Percentiles rank a stretch among this genome's conserved stretches.
Evolutionary conservation across 345 rosid species (phyloP).

Genomic region (Ceriops zippeliana): DNA sequence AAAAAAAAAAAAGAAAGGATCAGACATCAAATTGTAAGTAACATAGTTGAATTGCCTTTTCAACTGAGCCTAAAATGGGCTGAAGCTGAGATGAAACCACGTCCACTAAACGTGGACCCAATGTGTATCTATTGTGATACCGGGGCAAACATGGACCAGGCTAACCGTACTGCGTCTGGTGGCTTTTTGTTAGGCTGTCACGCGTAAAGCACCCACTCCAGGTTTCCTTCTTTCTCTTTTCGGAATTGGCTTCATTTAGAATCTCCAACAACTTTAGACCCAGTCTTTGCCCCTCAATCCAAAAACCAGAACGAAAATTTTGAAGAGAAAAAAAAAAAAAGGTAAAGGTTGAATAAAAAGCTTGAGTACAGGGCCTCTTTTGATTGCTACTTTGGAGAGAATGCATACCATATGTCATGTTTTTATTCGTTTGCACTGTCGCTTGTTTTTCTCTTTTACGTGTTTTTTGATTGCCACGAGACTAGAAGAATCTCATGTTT

Average conservation of each 20-base stretch:
- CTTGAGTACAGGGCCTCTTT: conserved; percentile 6
- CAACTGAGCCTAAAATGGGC: too few species aligned
- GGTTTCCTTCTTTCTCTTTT: conserved; percentile 8
- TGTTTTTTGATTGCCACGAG: conserved; percentile 21
- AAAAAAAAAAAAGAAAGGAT: too few species aligned
- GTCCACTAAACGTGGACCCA: too few species aligned
- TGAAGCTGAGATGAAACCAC: too few species aligned
- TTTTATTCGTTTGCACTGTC: not conserved
- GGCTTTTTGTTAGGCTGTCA: too few species aligned
- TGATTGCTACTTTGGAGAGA: conserved; percentile 17
- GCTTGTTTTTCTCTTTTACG: not conserved
- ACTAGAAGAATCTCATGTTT: conserved; percentile 32
- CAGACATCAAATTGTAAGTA: too few species aligned
- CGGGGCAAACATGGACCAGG: too few species aligned
- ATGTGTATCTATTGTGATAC: too few species aligned
- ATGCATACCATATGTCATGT: conserved; percentile 5
- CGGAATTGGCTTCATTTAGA: conserved; percentile 20
- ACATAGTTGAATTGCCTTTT: too few species aligned
- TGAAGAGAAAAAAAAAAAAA: not conserved
- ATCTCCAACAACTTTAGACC: conserved; percentile 22
- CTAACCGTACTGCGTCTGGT: too few species aligned
- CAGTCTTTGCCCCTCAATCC: conserved; percentile 9
- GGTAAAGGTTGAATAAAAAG: conserved; percentile 10
- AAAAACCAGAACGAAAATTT: conserved; percentile 1
- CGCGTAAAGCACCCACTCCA: too few species aligned